Percentiles rank a stretch among this genome's conserved stretches.
These are phyloP conservation scores for Choiromyces venosus DNA, from an alignment of 495 filamentous ascomycete species.

Conservation along the genomic window DNA sequence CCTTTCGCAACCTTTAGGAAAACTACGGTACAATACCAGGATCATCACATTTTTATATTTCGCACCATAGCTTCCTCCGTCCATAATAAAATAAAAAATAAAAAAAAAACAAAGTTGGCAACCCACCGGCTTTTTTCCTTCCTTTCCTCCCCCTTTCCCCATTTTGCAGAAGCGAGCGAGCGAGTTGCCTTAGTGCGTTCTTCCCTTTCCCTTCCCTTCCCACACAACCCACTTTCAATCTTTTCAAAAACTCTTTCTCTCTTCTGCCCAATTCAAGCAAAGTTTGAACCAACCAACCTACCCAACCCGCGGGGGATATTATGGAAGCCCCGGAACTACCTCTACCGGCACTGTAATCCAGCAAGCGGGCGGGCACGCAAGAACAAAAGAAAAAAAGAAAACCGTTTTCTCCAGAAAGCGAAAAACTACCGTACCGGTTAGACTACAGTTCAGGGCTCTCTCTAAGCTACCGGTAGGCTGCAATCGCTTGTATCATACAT, in stretches of 20 bases:
- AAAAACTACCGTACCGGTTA: not conserved
- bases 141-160: not conserved
- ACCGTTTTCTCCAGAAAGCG: not conserved
- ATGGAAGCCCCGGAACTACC: not conserved
- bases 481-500: not conserved
- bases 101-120: no score
- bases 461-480: no score
- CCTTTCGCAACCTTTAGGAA: no score
- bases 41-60: slow-evolving; percentile 1
- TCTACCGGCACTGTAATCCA: no score
- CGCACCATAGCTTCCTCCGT: not conserved
- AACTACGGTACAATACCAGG: no score
- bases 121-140: not conserved
- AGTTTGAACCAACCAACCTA: no score
- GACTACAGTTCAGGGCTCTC: not conserved
- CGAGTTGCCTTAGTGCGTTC: not conserved
- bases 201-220: no score
- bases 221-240: not conserved
- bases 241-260: not conserved
- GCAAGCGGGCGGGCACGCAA: no score
- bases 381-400: not conserved
- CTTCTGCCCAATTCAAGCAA: not conserved
- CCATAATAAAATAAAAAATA: not conserved
- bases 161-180: not conserved
- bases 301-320: not conserved